phyloP scores from a whole-genome alignment of 2,329 filamentous ascomycete genomes.

The Apiospora sp. region DNA sequence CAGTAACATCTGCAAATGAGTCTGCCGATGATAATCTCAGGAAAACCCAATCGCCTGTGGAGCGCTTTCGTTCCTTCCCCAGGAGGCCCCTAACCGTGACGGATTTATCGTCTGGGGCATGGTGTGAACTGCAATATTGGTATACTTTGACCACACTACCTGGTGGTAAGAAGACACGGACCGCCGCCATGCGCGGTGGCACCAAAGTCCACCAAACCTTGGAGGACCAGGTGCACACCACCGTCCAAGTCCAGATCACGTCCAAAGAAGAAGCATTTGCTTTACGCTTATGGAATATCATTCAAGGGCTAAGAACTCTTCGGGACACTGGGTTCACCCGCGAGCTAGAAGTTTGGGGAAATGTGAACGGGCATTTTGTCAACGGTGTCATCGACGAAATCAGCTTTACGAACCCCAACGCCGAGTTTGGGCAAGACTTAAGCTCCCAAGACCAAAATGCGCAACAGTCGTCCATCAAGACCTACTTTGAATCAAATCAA shows the following conservation, averaged over 20 bases:
- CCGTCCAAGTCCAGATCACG: slow-evolving; percentile 74
- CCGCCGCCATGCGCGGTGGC: slow-evolving; percentile 84
- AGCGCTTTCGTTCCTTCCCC: slow-evolving; percentile 80
- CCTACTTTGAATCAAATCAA: slow-evolving; percentile 47
- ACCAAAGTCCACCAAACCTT: slow-evolving; percentile 81
- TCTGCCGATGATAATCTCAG: slow-evolving; percentile 29
- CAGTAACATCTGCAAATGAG: slow-evolving; percentile 29
- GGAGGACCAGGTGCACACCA: slow-evolving; percentile 84
- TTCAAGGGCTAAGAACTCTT: slow-evolving; percentile 81
- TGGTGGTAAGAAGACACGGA: slow-evolving; percentile 77
- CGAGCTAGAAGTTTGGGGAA: slow-evolving; percentile 85
- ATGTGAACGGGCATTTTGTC: slow-evolving; percentile 81
- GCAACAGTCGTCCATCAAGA: slow-evolving; percentile 48
- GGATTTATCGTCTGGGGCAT: slow-evolving; percentile 86
- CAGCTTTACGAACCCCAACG: slow-evolving; percentile 78
- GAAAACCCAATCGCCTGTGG: slow-evolving; percentile 65
- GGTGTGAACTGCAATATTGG: slow-evolving; percentile 96
- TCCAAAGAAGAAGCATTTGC: slow-evolving; percentile 86
- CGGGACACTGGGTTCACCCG: slow-evolving; percentile 75
- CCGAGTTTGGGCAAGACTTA: slow-evolving; percentile 70
- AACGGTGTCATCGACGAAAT: slow-evolving; percentile 92
- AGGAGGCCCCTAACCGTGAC: slow-evolving; percentile 85
- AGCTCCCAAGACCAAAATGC: slow-evolving; percentile 41
- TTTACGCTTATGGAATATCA: slow-evolving; percentile 86
- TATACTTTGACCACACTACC: slow-evolving; percentile 79